Conservation (phyloP, 2,329 filamentous ascomycete genomes). For the Botrytis squamosa region DNA sequence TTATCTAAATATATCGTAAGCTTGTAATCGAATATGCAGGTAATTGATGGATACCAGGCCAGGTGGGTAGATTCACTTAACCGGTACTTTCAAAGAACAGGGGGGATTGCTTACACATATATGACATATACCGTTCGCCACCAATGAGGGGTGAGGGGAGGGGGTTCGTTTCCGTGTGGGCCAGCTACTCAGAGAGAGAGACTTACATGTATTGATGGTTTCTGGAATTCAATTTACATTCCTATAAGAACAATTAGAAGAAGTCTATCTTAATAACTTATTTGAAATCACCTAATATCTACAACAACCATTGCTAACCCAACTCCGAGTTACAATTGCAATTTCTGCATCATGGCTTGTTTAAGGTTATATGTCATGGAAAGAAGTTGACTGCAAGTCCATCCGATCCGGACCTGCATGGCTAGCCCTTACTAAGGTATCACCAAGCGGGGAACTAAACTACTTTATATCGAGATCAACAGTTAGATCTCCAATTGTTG, state of each 20-base stretch:
- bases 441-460: constrained; percentile 1
- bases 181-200: not conserved
- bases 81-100: not conserved
- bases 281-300: not conserved
- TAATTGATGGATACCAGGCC: not conserved
- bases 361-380: not conserved
- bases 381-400: not conserved
- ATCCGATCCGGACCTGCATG: not conserved
- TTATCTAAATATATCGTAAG: not conserved
- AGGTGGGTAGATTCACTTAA: not conserved
- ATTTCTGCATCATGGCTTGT: not conserved
- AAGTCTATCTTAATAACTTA: not conserved
- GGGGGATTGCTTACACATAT: not conserved
- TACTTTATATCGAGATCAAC: not conserved
- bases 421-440: not conserved
- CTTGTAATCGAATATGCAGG: not conserved
- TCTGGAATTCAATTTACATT: not conserved
- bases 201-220: not conserved
- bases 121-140: not conserved
- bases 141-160: not conserved
- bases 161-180: not conserved
- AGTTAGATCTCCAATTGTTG: not conserved
- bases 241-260: not conserved
- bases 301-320: not conserved
- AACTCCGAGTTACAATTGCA: not conserved